A percentile compares a stretch with the other conserved stretches of the same genome.
These are phyloP conservation scores for Halophytophthora batemanensis DNA, from an alignment of 352 stramenopile species.

Conservation along the genomic window DNA sequence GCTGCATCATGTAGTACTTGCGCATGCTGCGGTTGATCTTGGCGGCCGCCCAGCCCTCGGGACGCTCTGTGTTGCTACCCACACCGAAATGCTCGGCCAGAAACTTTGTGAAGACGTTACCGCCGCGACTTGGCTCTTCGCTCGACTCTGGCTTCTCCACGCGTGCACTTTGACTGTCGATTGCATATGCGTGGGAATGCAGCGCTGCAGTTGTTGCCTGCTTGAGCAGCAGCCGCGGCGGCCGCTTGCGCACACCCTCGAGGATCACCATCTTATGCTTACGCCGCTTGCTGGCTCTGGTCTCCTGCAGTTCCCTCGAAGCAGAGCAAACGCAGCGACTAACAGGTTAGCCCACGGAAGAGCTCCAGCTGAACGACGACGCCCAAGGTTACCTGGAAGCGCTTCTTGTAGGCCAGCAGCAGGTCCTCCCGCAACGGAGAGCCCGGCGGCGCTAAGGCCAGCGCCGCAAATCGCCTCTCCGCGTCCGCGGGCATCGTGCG, in stretches of 20 bases:
- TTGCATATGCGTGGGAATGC: slow-evolving; percentile 8
- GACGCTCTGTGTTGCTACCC: slow-evolving; percentile 23
- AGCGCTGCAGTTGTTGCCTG: slow-evolving; percentile 17
- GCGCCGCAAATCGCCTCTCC: neutral
- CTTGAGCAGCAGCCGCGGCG: slow-evolving; percentile 41
- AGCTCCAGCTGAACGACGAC: too few relatives aligned
- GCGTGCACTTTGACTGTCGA: neutral
- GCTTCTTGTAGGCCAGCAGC: slow-evolving; percentile 39
- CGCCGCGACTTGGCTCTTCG: slow-evolving; percentile 13
- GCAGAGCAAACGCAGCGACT: neutral
- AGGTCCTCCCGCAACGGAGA: slow-evolving; percentile 31
- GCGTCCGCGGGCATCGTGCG: neutral
- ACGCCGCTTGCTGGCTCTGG: slow-evolving; percentile 37
- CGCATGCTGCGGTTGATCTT: slow-evolving; percentile 59
- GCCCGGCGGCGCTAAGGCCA: neutral
- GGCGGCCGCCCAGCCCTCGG: slow-evolving; percentile 54
- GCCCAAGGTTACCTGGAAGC: slow-evolving; percentile 28
- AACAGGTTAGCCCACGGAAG: too few relatives aligned
- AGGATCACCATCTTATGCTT: slow-evolving; percentile 65
- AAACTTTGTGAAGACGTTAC: slow-evolving; percentile 39
- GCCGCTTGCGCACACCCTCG: slow-evolving; percentile 37
- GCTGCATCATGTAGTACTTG: slow-evolving; percentile 48
- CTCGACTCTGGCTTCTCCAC: slow-evolving; percentile 13
- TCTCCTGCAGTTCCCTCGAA: slow-evolving; percentile 21
- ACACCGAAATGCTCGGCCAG: slow-evolving; percentile 32